phyloP scores from a whole-genome alignment of 108 stramenopile species.

The Cylindrotheca fusiformis region DNA sequence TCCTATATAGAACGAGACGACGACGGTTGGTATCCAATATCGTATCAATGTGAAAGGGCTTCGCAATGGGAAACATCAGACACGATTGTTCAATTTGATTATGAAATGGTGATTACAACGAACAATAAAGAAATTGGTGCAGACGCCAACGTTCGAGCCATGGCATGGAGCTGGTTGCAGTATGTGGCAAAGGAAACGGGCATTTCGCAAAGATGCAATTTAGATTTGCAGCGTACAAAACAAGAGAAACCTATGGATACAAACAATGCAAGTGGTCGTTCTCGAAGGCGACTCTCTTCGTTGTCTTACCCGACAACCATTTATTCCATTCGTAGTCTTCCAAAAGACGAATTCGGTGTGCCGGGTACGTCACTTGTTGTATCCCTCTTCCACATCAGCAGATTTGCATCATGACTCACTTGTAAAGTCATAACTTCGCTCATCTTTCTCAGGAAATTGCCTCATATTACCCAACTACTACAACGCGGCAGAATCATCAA shows the following conservation, averaged over 20 bases:
- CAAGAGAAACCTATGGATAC: background rate
- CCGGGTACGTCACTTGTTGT: no score
- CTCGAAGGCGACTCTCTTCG: background rate
- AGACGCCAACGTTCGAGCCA: background rate
- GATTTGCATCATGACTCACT: no score
- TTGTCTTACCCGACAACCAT: background rate
- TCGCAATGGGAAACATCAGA: background rate
- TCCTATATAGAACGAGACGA: background rate
- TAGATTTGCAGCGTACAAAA: background rate
- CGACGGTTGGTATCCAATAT: background rate
- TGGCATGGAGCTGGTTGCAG: background rate
- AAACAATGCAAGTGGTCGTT: background rate
- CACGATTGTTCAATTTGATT: background rate
- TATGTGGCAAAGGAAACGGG: background rate
- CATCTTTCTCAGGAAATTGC: no score
- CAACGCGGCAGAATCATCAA: no score
- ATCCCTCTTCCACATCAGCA: no score
- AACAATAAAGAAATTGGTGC: background rate
- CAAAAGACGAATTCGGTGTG: background rate
- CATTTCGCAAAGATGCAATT: background rate
- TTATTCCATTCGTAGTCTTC: background rate
- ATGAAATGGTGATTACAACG: background rate
- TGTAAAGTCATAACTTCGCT: no score
- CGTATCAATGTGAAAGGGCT: background rate
- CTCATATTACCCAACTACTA: background rate